Evolutionary conservation across 164 flowering plant species (phyloP).

Genomic region (Magnolia kwangsiensis): DNA sequence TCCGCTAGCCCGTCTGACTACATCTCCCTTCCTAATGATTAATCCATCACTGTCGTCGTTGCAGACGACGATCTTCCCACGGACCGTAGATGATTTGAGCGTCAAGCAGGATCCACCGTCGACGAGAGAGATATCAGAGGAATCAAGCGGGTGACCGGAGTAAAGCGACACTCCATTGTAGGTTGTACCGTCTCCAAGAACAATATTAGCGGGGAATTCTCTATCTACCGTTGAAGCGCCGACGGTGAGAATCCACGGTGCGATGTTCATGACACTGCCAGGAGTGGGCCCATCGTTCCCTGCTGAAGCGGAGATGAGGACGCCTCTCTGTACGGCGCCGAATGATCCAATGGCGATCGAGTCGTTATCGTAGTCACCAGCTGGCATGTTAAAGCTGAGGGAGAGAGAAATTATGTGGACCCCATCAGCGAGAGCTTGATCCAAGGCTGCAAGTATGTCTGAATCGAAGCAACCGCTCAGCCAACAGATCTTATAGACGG

Average conservation of each 20-base stretch:
- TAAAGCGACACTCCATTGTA: constrained; percentile 69
- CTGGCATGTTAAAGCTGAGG: constrained; percentile 55
- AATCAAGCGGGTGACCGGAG: constrained; percentile 42
- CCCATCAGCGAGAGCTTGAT: constrained; percentile 54
- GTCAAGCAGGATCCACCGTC: not conserved
- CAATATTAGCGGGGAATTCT: constrained; percentile 77
- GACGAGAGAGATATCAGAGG: constrained; percentile 33
- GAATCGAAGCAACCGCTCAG: constrained; percentile 22
- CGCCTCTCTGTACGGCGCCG: constrained; percentile 60
- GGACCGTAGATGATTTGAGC: constrained; percentile 48
- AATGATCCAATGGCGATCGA: constrained; percentile 88
- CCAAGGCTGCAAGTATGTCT: constrained; percentile 28
- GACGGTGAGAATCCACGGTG: constrained; percentile 93
- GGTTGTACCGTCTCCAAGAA: constrained; percentile 67
- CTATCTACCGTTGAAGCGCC: constrained; percentile 90
- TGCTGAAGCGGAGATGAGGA: constrained; percentile 78
- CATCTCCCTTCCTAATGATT: constrained; percentile 70
- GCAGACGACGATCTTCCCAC: constrained; percentile 79
- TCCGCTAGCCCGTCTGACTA: constrained; percentile 79
- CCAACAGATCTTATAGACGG: constrained; percentile 32
- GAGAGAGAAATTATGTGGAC: constrained; percentile 84
- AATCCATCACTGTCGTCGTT: constrained; percentile 83
- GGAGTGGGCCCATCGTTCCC: constrained; percentile 84
- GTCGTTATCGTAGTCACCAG: constrained; percentile 55
- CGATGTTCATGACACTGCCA: constrained; percentile 66